Evolutionary conservation across 2,329 filamentous ascomycete genomes (phyloP).

Genomic region (Dissoconium aciculare): DNA sequence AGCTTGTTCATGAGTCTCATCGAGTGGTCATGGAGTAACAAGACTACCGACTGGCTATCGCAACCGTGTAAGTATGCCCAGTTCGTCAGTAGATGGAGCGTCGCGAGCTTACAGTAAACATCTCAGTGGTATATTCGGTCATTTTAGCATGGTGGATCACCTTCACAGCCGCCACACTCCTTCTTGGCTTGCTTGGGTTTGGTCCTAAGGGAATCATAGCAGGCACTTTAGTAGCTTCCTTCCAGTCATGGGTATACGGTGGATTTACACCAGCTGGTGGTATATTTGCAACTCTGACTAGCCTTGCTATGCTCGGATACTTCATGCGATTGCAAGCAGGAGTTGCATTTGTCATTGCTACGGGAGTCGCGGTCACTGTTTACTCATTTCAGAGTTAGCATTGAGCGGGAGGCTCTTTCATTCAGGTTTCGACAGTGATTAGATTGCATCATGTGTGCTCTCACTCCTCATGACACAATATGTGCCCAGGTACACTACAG

Average conservation of each 20-base stretch:
- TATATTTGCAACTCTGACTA: conserved; percentile 7
- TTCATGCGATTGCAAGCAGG: not conserved
- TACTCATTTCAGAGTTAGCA: too few species aligned
- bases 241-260: conserved; percentile 7
- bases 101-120: too few species aligned
- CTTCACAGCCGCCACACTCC: not conserved
- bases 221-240: conserved; percentile 4
- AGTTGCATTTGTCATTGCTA: not conserved
- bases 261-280: conserved; percentile 7
- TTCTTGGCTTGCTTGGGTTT: not conserved
- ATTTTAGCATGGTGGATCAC: not conserved
- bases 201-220: not conserved
- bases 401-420: too few species aligned
- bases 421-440: too few species aligned
- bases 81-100: too few species aligned
- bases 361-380: not conserved
- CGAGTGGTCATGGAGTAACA: too few species aligned
- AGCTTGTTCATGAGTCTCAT: too few species aligned
- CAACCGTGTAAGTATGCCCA: too few species aligned
- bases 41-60: too few species aligned
- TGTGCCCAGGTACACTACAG: too few species aligned
- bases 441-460: too few species aligned
- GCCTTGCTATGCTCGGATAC: conserved; percentile 5
- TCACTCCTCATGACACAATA: too few species aligned
- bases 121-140: not conserved